Percentiles rank a stretch among this genome's conserved stretches.
phyloP scores from a whole-genome alignment of 2,329 filamentous ascomycete species.

The Xylariomycetidae sp. region DNA sequence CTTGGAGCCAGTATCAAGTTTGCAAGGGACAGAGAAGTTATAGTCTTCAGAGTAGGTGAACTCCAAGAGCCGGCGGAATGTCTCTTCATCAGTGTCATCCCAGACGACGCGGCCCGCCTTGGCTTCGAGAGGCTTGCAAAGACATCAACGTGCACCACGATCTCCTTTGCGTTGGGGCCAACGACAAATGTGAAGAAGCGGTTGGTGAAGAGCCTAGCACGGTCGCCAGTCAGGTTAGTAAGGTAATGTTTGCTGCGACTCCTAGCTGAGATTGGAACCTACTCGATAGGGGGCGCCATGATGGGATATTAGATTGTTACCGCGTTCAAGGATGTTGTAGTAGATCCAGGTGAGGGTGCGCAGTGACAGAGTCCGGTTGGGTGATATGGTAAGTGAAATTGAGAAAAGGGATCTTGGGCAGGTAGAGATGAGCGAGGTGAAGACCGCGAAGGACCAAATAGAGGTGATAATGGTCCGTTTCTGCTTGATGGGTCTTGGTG shows the following conservation, averaged over 20 bases:
- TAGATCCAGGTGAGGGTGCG: too few relatives aligned
- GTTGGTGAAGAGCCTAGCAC: neutral
- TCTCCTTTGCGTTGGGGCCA: neutral
- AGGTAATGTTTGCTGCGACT: constrained; percentile 23
- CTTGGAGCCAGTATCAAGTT: neutral
- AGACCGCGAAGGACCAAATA: too few relatives aligned
- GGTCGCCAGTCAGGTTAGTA: constrained; percentile 26
- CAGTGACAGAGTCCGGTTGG: too few relatives aligned
- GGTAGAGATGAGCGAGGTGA: too few relatives aligned
- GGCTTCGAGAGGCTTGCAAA: neutral
- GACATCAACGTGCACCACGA: neutral
- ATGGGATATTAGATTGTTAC: too few relatives aligned
- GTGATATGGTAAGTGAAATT: too few relatives aligned
- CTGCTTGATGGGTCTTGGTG: too few relatives aligned
- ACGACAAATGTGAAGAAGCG: neutral
- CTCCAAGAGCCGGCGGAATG: neutral
- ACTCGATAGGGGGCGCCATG: too few relatives aligned
- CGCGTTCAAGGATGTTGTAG: too few relatives aligned
- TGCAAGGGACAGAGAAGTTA: neutral
- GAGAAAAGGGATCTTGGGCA: too few relatives aligned
- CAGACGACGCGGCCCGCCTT: neutral
- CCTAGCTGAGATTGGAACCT: too few relatives aligned
- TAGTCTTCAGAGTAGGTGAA: neutral
- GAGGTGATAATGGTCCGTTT: too few relatives aligned
- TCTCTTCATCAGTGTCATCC: neutral